phyloP scores from a whole-genome alignment of 2,329 filamentous ascomycete species.

The Bretziella fagacearum region DNA sequence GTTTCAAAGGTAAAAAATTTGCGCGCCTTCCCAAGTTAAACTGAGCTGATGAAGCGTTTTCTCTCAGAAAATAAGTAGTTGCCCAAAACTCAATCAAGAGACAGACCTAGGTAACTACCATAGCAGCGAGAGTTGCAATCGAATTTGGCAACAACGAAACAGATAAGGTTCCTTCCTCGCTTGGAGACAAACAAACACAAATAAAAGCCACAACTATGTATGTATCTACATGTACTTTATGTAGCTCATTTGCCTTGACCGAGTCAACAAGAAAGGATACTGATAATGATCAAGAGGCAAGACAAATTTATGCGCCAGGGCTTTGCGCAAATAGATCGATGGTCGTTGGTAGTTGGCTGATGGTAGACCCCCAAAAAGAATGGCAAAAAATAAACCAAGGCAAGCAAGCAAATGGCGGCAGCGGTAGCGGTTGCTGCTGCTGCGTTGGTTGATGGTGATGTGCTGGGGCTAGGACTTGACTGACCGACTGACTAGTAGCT shows the following conservation, averaged over 20 bases:
- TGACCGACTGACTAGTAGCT: background rate
- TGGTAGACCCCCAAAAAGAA: background rate
- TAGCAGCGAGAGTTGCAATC: background rate
- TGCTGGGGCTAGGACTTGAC: background rate
- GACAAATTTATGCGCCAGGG: background rate
- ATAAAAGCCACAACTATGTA: too few relatives aligned
- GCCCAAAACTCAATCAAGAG: background rate
- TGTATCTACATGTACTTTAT: too few relatives aligned
- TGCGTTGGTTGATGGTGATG: background rate
- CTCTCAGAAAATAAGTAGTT: background rate
- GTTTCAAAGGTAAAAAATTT: background rate
- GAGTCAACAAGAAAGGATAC: too few relatives aligned
- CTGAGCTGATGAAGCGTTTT: background rate
- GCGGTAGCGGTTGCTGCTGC: background rate
- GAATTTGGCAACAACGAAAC: background rate
- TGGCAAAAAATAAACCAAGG: background rate
- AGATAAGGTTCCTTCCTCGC: too few relatives aligned
- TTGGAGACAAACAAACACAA: too few relatives aligned
- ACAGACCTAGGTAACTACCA: background rate
- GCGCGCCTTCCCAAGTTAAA: background rate
- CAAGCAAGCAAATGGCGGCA: too few relatives aligned
- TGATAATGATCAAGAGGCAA: background rate
- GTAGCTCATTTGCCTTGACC: too few relatives aligned
- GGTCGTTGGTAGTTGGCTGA: background rate
- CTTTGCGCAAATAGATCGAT: background rate